Conservation (phyloP, 2,329 filamentous ascomycete species). For the Phialemoniopsis sp. region DNA sequence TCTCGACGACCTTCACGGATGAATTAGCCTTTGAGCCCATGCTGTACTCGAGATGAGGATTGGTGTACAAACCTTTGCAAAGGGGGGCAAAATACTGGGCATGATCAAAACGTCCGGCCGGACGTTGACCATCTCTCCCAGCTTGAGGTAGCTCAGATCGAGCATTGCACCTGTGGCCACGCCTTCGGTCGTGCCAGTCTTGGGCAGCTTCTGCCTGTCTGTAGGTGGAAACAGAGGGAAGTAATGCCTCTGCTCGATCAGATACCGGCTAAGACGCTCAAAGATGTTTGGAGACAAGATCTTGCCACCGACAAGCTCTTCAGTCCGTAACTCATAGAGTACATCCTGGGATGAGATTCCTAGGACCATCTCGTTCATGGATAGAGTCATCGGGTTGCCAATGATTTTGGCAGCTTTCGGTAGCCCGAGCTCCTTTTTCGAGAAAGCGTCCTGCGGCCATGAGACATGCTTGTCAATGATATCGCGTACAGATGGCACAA, state of each 20-base stretch:
- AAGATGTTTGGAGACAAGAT: conserved; percentile 52
- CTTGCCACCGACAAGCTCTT: conserved; percentile 62
- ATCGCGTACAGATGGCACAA: conserved; percentile 81
- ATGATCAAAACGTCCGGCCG: conserved; percentile 79
- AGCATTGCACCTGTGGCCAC: conserved; percentile 70
- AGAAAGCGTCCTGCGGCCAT: conserved; percentile 68
- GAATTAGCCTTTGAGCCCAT: conserved; percentile 7
- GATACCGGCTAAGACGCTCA: conserved; percentile 66
- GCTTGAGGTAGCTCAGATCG: conserved; percentile 78
- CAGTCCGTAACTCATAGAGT: conserved; percentile 73
- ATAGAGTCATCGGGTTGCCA: conserved; percentile 86
- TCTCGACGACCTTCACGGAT: conserved; percentile 72
- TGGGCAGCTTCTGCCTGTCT: conserved; percentile 62
- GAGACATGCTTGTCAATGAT: conserved; percentile 78
- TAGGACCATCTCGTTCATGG: conserved; percentile 80
- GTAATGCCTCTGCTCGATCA: conserved; percentile 89
- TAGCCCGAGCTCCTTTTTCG: conserved; percentile 69
- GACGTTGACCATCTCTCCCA: conserved; percentile 87
- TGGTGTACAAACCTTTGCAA: conserved; percentile 69
- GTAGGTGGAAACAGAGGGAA: conserved; percentile 84
- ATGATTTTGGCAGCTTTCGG: conserved; percentile 74
- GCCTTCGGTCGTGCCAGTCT: conserved; percentile 55
- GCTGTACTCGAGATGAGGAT: neutral
- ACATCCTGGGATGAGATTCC: conserved; percentile 82
- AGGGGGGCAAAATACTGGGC: conserved; percentile 79